Conservation (phyloP, 2,329 filamentous ascomycete genomes). For the Trichophyton verrucosum region DNA sequence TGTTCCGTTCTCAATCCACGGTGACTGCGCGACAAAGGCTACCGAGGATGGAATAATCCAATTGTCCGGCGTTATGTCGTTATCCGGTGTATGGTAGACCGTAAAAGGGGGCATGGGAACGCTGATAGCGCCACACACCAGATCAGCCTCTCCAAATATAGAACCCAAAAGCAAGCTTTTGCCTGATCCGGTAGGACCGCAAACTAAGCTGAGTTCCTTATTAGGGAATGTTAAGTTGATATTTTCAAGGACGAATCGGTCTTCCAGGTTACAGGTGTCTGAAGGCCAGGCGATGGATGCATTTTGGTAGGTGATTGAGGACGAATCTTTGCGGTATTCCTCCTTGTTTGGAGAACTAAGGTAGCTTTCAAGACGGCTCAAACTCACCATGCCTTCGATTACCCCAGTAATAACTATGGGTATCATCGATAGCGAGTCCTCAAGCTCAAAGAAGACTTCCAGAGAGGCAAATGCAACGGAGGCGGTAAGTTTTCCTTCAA, state of each 20-base stretch:
- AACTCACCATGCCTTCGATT: slow-evolving; percentile 3
- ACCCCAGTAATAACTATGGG: not conserved
- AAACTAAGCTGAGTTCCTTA: not conserved
- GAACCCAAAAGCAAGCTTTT: slow-evolving; percentile 4
- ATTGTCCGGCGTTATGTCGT: not conserved
- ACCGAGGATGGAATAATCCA: slow-evolving; percentile 1
- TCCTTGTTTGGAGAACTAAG: slow-evolving; percentile 1
- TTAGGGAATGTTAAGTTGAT: slow-evolving; percentile 3
- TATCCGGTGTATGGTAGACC: not conserved
- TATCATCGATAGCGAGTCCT: not conserved
- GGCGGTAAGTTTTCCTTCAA: slow-evolving; percentile 52
- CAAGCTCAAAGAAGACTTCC: slow-evolving; percentile 1
- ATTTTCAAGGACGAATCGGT: not conserved
- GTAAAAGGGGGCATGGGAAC: not conserved
- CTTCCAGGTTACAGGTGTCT: slow-evolving; percentile 16
- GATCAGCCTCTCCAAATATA: slow-evolving; percentile 3
- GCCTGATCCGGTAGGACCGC: slow-evolving; percentile 3
- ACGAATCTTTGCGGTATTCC: not conserved
- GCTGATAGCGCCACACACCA: not conserved
- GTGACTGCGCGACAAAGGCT: slow-evolving; percentile 38
- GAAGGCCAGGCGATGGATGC: slow-evolving; percentile 3
- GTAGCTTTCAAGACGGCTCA: not conserved
- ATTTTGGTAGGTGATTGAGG: not conserved
- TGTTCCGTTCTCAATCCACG: slow-evolving; percentile 58
- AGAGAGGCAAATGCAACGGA: slow-evolving; percentile 63